A percentile compares a stretch with the other conserved stretches of the same genome.
phyloP scores from a whole-genome alignment of 208 protist genomes.

The Leishmania major region DNA sequence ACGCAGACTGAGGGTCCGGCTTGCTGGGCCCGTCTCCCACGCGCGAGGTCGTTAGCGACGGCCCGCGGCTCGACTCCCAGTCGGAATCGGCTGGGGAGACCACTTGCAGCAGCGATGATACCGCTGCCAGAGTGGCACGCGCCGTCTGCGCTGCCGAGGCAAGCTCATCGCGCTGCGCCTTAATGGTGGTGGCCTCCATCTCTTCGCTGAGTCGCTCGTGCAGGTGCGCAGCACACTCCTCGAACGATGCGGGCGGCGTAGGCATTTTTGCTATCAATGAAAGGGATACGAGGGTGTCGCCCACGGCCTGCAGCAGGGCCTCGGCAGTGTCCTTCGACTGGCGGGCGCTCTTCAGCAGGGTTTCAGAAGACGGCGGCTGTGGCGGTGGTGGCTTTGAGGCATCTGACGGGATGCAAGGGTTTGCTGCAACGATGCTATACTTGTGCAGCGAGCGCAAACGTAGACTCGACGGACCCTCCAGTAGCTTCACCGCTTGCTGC shows the following conservation, averaged over 20 bases:
- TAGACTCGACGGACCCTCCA: conserved; percentile 11
- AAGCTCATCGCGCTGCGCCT: conserved; percentile 25
- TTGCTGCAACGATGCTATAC: background rate
- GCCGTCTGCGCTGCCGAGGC: conserved; percentile 5
- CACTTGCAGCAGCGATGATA: conserved; percentile 1
- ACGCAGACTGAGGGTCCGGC: background rate
- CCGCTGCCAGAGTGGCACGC: conserved; percentile 10
- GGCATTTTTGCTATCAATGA: background rate
- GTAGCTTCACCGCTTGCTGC: conserved; percentile 10
- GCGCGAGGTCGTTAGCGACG: background rate
- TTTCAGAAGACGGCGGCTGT: background rate
- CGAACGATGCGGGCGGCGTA: conserved; percentile 6
- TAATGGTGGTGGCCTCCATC: conserved; percentile 5
- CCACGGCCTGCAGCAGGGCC: conserved; percentile 8
- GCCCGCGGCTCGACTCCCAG: conserved; percentile 2
- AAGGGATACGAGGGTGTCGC: conserved; percentile 3
- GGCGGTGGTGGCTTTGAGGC: background rate
- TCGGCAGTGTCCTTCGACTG: conserved; percentile 9
- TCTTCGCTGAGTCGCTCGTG: conserved; percentile 8
- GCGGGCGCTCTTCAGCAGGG: background rate
- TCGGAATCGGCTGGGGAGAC: conserved; percentile 7
- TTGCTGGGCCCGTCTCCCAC: background rate
- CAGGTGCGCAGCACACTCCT: conserved; percentile 6
- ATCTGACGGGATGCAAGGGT: background rate
- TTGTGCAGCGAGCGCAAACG: conserved; percentile 12